These are phyloP conservation scores for Aspergillus aculeatinus DNA, from an alignment of 2,329 filamentous ascomycete species.

Conservation along the genomic window DNA sequence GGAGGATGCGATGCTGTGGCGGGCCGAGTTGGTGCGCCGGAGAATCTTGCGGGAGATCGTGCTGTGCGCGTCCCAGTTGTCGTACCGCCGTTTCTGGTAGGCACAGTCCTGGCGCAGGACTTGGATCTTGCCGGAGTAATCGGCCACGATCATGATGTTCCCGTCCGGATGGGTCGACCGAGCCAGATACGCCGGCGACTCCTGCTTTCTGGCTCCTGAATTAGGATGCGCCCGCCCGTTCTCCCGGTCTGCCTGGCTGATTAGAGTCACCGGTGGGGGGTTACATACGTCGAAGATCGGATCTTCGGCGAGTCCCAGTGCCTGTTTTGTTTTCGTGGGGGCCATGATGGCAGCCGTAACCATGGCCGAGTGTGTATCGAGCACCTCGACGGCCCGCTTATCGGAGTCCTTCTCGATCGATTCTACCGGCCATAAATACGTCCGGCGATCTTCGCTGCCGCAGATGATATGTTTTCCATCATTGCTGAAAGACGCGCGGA, in stretches of 20 bases:
- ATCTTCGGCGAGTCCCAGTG: conserved; percentile 79
- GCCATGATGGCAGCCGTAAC: conserved; percentile 89
- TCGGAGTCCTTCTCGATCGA: conserved; percentile 67
- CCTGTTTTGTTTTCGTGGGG: conserved; percentile 71
- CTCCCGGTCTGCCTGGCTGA: conserved; percentile 56
- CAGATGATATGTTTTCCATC: conserved; percentile 84
- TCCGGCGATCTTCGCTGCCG: conserved; percentile 85
- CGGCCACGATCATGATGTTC: conserved; percentile 89
- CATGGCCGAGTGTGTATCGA: conserved; percentile 84
- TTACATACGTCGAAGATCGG: conserved; percentile 97
- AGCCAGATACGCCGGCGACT: conserved; percentile 74
- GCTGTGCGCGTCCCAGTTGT: conserved; percentile 75
- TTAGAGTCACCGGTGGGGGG: conserved; percentile 80
- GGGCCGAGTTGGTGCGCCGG: conserved; percentile 55
- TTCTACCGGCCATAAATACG: conserved; percentile 83
- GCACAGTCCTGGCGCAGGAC: conserved; percentile 96
- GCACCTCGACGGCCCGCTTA: conserved; percentile 80
- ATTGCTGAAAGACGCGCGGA: conserved; percentile 84
- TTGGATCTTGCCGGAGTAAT: conserved; percentile 85
- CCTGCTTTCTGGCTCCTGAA: conserved; percentile 50
- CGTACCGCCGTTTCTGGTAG: conserved; percentile 70
- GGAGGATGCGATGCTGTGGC: conserved; percentile 52
- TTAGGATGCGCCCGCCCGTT: conserved; percentile 19
- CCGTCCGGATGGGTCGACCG: conserved; percentile 75
- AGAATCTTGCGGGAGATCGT: conserved; percentile 70